phyloP scores from a whole-genome alignment of 2,329 filamentous ascomycete species.

The Exophiala mesophila region DNA sequence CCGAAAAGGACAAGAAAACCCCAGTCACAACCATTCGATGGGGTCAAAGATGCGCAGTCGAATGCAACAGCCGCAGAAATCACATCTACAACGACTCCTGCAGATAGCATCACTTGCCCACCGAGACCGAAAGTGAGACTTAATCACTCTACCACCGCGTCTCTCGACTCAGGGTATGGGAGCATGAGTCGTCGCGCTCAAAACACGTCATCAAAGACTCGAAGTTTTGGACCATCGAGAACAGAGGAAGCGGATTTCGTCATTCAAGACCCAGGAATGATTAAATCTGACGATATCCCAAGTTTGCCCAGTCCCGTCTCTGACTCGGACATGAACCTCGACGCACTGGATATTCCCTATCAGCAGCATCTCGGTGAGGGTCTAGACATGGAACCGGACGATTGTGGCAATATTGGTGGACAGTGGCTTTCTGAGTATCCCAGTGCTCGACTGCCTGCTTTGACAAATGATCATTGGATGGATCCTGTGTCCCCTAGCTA shows the following conservation, averaged over 20 bases:
- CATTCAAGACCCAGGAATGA: neutral
- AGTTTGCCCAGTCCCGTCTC: slow-evolving; percentile 8
- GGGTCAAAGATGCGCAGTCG: no score
- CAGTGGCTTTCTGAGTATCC: slow-evolving; percentile 3
- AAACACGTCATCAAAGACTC: neutral
- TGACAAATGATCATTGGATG: neutral
- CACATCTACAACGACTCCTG: no score
- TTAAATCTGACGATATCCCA: neutral
- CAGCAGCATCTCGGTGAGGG: slow-evolving; percentile 13
- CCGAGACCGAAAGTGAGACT: slow-evolving; percentile 12
- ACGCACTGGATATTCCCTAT: slow-evolving; percentile 14
- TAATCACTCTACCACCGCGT: slow-evolving; percentile 17
- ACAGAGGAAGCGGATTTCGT: neutral
- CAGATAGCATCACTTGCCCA: no score
- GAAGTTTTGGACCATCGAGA: no score
- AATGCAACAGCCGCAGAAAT: no score
- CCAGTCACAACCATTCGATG: no score
- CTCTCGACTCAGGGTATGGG: slow-evolving; percentile 21
- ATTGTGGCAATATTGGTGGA: slow-evolving; percentile 11
- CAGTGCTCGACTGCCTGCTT: neutral
- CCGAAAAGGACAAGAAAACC: no score
- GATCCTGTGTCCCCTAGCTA: neutral
- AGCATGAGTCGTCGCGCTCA: neutral
- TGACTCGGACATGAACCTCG: slow-evolving; percentile 17
- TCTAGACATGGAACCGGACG: slow-evolving; percentile 11